Conservation (phyloP, 345 rosid species). For the Turnera subulata region DNA sequence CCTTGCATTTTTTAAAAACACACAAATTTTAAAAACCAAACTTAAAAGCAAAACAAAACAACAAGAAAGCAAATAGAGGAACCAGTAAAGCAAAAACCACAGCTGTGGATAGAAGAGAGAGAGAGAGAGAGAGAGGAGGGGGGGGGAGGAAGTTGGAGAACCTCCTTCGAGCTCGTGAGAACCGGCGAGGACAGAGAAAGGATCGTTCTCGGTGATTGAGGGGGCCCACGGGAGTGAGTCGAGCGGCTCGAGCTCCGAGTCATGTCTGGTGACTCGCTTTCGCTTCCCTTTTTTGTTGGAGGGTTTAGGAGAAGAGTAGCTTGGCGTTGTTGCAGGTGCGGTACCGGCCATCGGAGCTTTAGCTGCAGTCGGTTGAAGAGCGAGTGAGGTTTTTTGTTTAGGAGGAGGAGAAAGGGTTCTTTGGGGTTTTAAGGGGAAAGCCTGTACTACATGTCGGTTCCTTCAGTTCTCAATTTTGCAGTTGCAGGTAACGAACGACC, state of each 20-base stretch:
- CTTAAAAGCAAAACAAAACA: neutral
- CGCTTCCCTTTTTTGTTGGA: slow-evolving; percentile 32
- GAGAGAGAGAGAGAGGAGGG: neutral
- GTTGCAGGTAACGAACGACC: no score
- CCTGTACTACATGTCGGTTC: no score
- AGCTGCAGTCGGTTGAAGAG: no score
- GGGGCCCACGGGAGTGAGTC: slow-evolving; percentile 59
- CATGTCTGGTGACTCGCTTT: slow-evolving; percentile 28
- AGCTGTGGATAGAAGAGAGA: neutral
- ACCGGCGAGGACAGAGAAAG: slow-evolving; percentile 50
- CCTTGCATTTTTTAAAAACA: slow-evolving; percentile 35
- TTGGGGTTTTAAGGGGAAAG: no score
- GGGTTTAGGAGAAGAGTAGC: neutral
- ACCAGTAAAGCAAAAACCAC: no score
- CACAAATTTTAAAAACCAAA: neutral
- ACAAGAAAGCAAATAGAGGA: no score
- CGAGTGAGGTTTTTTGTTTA: neutral
- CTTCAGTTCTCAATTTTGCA: no score
- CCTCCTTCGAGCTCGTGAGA: slow-evolving; percentile 83
- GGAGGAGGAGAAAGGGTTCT: neutral
- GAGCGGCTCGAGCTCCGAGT: slow-evolving; percentile 39
- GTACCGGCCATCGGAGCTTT: no score
- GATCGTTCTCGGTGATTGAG: slow-evolving; percentile 45
- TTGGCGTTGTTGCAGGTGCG: no score
- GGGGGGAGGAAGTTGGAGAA: no score